These are phyloP conservation scores for Pecoramyces ruminantium DNA, from an alignment of 192 early-diverging fungal genomes.

Conservation along the genomic window DNA sequence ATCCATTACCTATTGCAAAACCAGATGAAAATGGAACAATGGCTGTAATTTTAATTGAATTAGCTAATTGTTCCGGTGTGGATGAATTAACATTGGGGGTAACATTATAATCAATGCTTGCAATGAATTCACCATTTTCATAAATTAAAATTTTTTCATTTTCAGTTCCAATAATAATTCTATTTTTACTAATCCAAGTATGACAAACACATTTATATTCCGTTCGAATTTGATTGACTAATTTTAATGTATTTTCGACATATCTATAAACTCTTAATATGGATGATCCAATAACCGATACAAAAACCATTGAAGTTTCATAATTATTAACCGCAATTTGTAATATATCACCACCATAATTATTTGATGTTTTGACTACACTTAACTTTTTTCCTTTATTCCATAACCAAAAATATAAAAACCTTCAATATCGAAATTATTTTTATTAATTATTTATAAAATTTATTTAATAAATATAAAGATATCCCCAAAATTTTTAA, in stretches of 20 bases:
- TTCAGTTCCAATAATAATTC: slow-evolving; percentile 25
- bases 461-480: no score
- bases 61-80: background rate
- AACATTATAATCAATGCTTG: slow-evolving; percentile 12
- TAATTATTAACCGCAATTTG: background rate
- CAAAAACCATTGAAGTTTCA: background rate
- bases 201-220: slow-evolving; percentile 23
- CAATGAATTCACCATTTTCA: slow-evolving; percentile 27
- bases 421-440: no score
- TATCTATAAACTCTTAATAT: background rate
- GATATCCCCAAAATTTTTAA: no score
- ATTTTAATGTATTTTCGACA: background rate
- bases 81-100: background rate
- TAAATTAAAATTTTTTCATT: slow-evolving; percentile 28
- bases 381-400: slow-evolving; percentile 13
- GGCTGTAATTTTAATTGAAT: background rate
- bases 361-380: background rate
- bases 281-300: background rate
- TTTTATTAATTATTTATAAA: no score
- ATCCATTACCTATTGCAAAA: background rate
- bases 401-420: slow-evolving; percentile 26
- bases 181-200: slow-evolving; percentile 23
- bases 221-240: background rate
- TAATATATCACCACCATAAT: background rate
- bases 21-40: background rate